Evolutionary conservation across 306 rosid genomes (phyloP), one percentile per base, ranked within the genome.

Genomic region (Heteromeles arbutifolia): DNA sequence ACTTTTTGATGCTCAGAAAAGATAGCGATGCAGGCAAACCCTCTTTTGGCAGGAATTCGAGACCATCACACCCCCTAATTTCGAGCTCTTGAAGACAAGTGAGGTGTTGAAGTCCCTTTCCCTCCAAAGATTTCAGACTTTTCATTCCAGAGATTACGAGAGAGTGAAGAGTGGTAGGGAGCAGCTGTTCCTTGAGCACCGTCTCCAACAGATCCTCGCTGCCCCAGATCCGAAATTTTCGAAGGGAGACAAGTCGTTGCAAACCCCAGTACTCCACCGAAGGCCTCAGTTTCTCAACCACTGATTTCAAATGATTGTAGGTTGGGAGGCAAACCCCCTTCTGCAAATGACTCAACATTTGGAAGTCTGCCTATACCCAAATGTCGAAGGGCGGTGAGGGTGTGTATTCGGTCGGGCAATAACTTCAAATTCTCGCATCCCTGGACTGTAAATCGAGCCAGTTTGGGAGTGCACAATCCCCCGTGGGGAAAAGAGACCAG

Each of bases 381-480:
- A 0, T 4, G 0, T 58, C 3, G 18, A 58, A 58, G 65, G 65
- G 32, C 32, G 6, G 8, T 12, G 31, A 24, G 65, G 19, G 53
- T 48, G 19, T 48, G 53, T 0, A 48, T 48, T 48, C 53, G 53
- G 17, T 1, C 53, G 53, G 32, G 65, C 7, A 59, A 59, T 59
- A 24, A 59, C 19, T 25, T 59, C 18, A 59, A 25, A 4, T 59
- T 59, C 9, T 25, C 0, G 65, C 65, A 59, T 3, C 0, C 0
- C 0, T 0, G 0, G 65, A 59, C 15, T 4, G 0, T 0, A 4
- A 11, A 59, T 0, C 0, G 0, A 25, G 3, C 0, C 65, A 59
- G 65, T 31, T 77, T 85, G 34, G 71, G 80, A 3, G 86, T 78
- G 26, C 64, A 75, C 44, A 82, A 70, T 66, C 84, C 84, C 41